phyloP scores from a whole-genome alignment of 352 stramenopile genomes.

The Globisporangium middletonii region DNA sequence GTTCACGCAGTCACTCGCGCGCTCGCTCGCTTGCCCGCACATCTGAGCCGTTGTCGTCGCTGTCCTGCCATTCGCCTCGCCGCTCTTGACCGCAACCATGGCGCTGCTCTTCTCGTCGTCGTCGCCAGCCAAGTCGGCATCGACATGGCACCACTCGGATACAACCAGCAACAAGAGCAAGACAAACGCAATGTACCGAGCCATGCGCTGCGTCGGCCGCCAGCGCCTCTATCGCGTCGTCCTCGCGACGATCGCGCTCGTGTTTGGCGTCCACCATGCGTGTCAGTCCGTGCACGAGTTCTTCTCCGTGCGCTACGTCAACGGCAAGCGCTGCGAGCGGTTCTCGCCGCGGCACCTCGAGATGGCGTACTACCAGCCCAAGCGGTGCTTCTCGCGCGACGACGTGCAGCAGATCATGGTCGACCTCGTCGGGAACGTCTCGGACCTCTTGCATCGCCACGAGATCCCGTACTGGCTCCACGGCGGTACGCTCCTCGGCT shows the following conservation, averaged over 20 bases:
- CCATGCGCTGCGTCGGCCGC: conserved; percentile 3
- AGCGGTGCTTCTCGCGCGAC: conserved; percentile 17
- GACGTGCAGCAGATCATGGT: conserved; percentile 20
- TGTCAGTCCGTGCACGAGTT: conserved; percentile 7
- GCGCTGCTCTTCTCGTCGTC: conserved; percentile 20
- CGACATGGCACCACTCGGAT: not conserved
- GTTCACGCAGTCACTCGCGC: not conserved
- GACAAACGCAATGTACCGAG: not conserved
- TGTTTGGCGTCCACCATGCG: conserved; percentile 1
- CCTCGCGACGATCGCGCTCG: not conserved
- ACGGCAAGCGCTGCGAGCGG: conserved; percentile 14
- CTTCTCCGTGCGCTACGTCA: conserved; percentile 10
- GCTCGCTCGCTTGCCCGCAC: not conserved
- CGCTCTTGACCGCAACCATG: not conserved
- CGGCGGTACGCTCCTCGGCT: conserved; percentile 21
- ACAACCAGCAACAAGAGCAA: not conserved
- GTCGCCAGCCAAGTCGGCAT: conserved; percentile 11
- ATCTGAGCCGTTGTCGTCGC: too few relatives aligned
- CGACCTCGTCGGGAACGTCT: conserved; percentile 15
- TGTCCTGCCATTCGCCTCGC: not conserved
- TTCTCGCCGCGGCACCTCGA: conserved; percentile 12
- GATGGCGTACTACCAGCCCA: conserved; percentile 4
- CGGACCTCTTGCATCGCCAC: conserved; percentile 13
- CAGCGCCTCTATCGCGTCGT: conserved; percentile 12
- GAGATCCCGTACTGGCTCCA: conserved; percentile 24